Conservation (phyloP, 768 basidiomycete species). For the Termitomyces sp. region DNA sequence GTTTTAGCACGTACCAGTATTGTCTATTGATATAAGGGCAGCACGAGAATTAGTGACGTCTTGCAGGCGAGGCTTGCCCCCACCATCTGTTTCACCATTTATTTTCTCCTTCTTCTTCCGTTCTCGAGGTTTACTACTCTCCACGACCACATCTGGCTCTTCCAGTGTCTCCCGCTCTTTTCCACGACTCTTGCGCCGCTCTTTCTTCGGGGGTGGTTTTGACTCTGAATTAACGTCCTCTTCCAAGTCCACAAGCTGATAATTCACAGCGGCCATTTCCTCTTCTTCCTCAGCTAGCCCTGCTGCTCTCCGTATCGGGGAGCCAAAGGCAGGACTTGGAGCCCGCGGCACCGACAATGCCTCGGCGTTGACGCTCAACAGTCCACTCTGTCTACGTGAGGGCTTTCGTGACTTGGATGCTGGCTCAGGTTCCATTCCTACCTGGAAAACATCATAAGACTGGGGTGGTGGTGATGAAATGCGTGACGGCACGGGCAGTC, state of each 20-base stretch:
- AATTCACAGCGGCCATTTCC: slow-evolving; percentile 31
- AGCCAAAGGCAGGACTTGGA: slow-evolving; percentile 67
- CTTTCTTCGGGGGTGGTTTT: slow-evolving; percentile 33
- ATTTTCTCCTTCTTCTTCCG: slow-evolving; percentile 35
- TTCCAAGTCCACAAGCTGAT: slow-evolving; percentile 32
- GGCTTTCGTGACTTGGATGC: slow-evolving; percentile 34
- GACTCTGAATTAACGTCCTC: slow-evolving; percentile 24
- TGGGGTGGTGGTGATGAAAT: slow-evolving; percentile 34
- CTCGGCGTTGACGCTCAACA: slow-evolving; percentile 44
- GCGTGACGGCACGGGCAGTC: slow-evolving; percentile 44
- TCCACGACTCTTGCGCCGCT: slow-evolving; percentile 43
- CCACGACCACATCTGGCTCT: slow-evolving; percentile 19
- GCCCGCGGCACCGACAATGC: slow-evolving; percentile 46
- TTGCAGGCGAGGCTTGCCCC: slow-evolving; percentile 49
- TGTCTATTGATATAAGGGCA: slow-evolving; percentile 41
- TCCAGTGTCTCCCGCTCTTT: slow-evolving; percentile 33
- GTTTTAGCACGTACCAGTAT: slow-evolving; percentile 28
- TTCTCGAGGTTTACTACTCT: slow-evolving; percentile 13
- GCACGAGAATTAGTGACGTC: slow-evolving; percentile 60
- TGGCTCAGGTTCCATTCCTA: slow-evolving; percentile 20
- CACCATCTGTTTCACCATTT: slow-evolving; percentile 32
- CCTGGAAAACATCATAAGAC: slow-evolving; percentile 21
- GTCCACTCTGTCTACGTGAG: slow-evolving; percentile 47
- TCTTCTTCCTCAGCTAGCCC: slow-evolving; percentile 60
- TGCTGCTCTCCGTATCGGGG: slow-evolving; percentile 53